Percentiles rank a stretch among this genome's conserved stretches.
phyloP scores from a whole-genome alignment of 306 rosid species.

The Cucumis hystrix region DNA sequence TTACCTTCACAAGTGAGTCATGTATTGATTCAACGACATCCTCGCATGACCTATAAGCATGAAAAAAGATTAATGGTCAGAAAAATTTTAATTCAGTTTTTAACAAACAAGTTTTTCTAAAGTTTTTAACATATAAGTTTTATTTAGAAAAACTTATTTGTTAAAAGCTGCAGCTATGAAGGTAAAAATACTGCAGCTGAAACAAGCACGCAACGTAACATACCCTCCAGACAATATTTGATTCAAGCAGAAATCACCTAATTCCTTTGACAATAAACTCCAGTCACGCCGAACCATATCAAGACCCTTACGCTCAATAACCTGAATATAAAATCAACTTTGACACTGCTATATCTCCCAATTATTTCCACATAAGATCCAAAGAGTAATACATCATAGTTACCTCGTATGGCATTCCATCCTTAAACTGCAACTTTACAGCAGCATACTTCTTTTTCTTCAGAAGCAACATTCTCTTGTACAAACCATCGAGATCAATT shows the following conservation, averaged over 20 bases:
- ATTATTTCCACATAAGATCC: neutral
- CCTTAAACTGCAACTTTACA: constrained; percentile 64
- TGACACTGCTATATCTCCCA: constrained; percentile 6
- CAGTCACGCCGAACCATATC: constrained; percentile 98
- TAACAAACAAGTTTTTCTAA: neutral
- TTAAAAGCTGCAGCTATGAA: neutral
- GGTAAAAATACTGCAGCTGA: neutral
- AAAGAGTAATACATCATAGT: neutral
- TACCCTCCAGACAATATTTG: constrained; percentile 98
- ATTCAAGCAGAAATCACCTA: constrained; percentile 83
- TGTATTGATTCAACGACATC: constrained; percentile 94
- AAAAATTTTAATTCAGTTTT: constrained; percentile 6
- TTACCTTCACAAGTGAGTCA: constrained; percentile 70
- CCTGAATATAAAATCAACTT: constrained; percentile 28
- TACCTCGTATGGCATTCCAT: constrained; percentile 74
- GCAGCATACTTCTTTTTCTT: constrained; percentile 98
- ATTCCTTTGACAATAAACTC: constrained; percentile 87
- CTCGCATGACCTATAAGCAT: constrained; percentile 62
- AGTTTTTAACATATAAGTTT: neutral
- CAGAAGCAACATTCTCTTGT: constrained; percentile 94
- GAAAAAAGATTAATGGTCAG: constrained; percentile 2
- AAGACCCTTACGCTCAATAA: constrained; percentile 94
- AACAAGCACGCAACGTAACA: constrained; percentile 5
- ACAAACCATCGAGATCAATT: constrained; percentile 92
- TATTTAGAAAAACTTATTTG: neutral